phyloP scores from a whole-genome alignment of 1,139 yeast genomes.

The Nadsonia commutata region DNA sequence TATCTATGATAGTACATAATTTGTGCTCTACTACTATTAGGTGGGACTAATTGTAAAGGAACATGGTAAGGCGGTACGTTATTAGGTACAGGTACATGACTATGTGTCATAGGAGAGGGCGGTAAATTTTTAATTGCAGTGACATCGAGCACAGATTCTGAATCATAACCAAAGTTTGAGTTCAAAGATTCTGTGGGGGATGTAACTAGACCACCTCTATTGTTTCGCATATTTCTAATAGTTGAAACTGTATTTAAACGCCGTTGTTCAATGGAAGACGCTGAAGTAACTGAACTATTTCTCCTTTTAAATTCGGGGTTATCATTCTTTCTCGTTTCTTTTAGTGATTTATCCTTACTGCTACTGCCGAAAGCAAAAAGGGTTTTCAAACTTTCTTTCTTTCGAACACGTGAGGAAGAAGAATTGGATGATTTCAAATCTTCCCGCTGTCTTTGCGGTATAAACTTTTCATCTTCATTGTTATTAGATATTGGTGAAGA shows the following conservation, averaged over 20 bases:
- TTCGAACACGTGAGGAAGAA: neutral
- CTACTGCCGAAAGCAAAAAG: neutral
- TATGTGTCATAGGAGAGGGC: neutral
- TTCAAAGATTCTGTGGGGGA: no score
- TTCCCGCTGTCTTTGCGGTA: no score
- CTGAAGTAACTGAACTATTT: no score
- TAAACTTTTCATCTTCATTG: no score
- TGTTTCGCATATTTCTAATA: no score
- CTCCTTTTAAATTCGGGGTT: no score
- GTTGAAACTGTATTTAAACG: no score
- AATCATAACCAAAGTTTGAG: no score
- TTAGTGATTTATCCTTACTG: neutral
- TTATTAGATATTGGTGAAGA: no score
- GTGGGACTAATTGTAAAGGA: neutral
- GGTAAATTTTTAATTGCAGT: neutral
- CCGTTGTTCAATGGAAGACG: no score
- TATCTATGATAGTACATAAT: conserved; percentile 38
- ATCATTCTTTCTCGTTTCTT: neutral
- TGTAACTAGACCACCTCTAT: no score
- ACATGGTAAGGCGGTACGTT: neutral
- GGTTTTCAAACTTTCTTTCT: neutral
- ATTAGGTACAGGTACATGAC: neutral
- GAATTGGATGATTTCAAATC: neutral
- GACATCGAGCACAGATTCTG: no score
- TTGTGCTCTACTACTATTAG: conserved; percentile 8